phyloP scores from a whole-genome alignment of 805 yeast species.

The Candida silvatica region DNA sequence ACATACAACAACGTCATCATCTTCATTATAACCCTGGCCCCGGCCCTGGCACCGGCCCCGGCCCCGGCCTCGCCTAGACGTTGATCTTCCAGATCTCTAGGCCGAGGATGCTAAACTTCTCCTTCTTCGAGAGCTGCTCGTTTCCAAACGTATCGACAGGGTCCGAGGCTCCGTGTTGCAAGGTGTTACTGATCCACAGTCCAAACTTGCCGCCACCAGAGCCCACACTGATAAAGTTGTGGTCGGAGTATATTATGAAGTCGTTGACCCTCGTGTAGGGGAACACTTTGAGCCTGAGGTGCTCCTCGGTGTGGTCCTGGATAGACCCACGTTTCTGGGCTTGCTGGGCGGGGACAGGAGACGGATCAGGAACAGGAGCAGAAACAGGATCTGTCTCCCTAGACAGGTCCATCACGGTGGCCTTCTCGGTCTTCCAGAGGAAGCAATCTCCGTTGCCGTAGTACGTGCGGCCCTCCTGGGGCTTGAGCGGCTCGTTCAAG shows the following conservation, averaged over 20 bases:
- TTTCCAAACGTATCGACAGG: constrained; percentile 84
- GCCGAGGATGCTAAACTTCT: constrained; percentile 66
- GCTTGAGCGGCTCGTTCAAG: constrained; percentile 61
- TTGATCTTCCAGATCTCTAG: constrained; percentile 81
- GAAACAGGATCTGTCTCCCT: constrained; percentile 4
- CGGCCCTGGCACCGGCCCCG: too few relatives aligned
- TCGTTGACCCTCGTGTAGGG: constrained; percentile 87
- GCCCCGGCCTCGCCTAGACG: too few relatives aligned
- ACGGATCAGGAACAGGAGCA: not conserved
- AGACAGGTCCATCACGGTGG: constrained; percentile 23
- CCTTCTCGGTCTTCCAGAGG: constrained; percentile 66
- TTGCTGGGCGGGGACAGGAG: too few relatives aligned
- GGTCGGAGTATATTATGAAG: constrained; percentile 74
- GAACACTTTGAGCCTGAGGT: constrained; percentile 62
- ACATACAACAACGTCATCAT: too few relatives aligned
- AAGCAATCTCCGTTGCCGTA: constrained; percentile 96
- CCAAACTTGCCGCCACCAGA: constrained; percentile 94
- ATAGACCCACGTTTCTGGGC: not conserved
- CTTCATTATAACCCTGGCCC: too few relatives aligned
- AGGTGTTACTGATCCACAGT: constrained; percentile 72
- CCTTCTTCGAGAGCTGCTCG: constrained; percentile 47
- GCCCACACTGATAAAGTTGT: constrained; percentile 73
- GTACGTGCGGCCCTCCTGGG: constrained; percentile 64
- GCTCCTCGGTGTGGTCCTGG: constrained; percentile 5
- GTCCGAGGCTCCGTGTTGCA: constrained; percentile 70